Evolutionary conservation across 768 basidiomycete species (phyloP), one percentile per base, ranked within the genome.

Genomic region (Tremella fuciformis): DNA sequence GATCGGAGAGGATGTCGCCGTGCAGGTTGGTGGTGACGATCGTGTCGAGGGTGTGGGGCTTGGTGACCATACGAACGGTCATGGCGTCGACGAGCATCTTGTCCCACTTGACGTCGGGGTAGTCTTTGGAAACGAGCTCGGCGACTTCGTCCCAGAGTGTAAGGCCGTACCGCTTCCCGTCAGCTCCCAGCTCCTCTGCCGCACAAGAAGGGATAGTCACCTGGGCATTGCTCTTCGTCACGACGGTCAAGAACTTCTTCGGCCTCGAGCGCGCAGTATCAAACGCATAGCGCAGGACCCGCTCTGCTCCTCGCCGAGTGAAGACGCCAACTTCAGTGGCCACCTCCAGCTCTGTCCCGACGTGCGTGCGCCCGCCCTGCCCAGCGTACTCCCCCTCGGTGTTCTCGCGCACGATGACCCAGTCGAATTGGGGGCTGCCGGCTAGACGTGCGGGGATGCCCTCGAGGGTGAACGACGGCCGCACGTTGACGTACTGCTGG

Each of bases 361-460:
- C 51, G 60, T 75, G 78, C 11, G 76, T 75, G 29, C 73, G 64
- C 13, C 70, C 78, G 64, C 56, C 83, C 74, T 66, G 82, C 74
- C 60, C 82, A n/a, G 81, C 81, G 67, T 83, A 83, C 66, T 83
- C 82, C 51, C 83, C 83, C 63, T 84, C 83, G 9, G 80, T 81
- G 64, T 84, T 84, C 70, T 84, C 83, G 46, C 83, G 77, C 11
- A 83, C 81, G 39, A 82, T 83, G 54, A 81, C 75, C 75, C 82
- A 83, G 67, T 84, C 82, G 49, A 83, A 80, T 13, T 76, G 60
- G 9, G 76, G 76, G 0, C 79, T 73, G 55, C 80, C 80, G n/a
- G 79, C 78, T 29, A 83, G 76, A 1, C 82, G 83, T 1, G 81
- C 80, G 1, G 71, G 70, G 18, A 81, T 81, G 6, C 83, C 83